Base-by-base conservation (phyloP, 805 yeast species). In the Soucietia sequanensis region DNA sequence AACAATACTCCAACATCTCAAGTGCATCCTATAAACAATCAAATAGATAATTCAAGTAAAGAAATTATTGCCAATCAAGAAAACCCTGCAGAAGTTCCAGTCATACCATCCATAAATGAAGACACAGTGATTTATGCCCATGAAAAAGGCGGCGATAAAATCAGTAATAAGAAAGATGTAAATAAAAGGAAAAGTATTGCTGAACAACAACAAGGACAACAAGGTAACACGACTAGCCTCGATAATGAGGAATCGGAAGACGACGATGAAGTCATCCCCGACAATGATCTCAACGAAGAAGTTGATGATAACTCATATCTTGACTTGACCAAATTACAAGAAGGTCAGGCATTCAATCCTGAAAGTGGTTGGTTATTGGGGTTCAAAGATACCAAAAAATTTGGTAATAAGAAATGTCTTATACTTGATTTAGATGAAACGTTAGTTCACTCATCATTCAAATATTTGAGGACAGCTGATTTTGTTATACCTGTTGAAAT, bases 401-500 rank as follows among this genome's bases (percentile, higher is more conserved):
- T 84, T 37, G 65, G 71, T 33, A 75, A 76, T 37, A 81, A 84
- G 39, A 93, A 93, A 60, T 90, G 97, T 60, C 72, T 93, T 22
- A 85, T 93, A 10, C 70, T 93, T 35, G 99, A 93, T 62, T 68
- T 93, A 44, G 99, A 93, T 61, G 99, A 93, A 62, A 93, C 99
- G 2, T 74, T 93, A 39, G 99, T 93, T 21, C 99, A 93, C 60
- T 86, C 96, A 2, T 83, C 95, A 5, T 93, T 93, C 70, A 90
- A 91, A 60, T 88, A 83, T 58, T 74, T 93, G 38, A 78, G 95
- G 40, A 84, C 89, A 29, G 95, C 96, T 1, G 99, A 93, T 63
- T 93, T 93, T 63, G 95, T 95, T 30, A 87, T 93, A 32, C 98
- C 99, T 11, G 99, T 93, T 34, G 98, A 91, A 58, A 91, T 93